Evolutionary conservation across 2,329 filamentous ascomycete species (phyloP).

Genomic region (Pseudocercospora vitis): DNA sequence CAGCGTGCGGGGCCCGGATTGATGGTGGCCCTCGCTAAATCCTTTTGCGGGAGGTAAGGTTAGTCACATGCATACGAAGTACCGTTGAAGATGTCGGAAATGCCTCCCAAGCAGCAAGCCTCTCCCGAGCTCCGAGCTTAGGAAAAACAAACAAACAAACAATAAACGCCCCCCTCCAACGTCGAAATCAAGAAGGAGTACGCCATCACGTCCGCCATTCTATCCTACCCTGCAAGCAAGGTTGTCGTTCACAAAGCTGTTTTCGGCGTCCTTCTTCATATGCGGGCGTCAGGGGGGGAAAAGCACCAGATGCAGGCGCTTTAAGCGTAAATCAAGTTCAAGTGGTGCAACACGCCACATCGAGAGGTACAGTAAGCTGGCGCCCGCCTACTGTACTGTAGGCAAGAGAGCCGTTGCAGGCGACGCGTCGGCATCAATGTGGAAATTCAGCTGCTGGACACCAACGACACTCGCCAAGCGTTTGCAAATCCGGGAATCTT

Average conservation of each 20-base stretch:
- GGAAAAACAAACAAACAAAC: not conserved
- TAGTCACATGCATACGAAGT: constrained; percentile 1
- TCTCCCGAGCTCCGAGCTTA: not conserved
- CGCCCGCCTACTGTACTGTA: not conserved
- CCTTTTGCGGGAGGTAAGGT: not conserved
- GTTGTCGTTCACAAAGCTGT: not conserved
- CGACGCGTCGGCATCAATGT: not conserved
- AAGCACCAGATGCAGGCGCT: constrained; percentile 2
- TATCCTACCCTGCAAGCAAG: not conserved
- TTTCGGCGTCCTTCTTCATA: not conserved
- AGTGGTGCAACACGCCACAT: constrained; percentile 3
- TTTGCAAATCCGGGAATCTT: not conserved
- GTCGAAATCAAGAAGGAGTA: not conserved
- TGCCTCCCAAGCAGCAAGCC: not conserved
- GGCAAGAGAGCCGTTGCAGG: no score
- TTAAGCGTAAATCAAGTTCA: constrained; percentile 7
- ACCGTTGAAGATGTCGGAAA: not conserved
- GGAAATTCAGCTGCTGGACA: not conserved
- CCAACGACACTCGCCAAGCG: not conserved
- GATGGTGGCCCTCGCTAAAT: not conserved
- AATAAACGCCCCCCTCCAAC: not conserved
- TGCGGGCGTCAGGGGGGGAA: constrained; percentile 1
- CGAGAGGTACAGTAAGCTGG: not conserved
- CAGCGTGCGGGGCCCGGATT: not conserved
- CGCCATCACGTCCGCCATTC: not conserved